A percentile compares a stretch with the other conserved stretches of the same genome.
Conservation (phyloP, 2,329 filamentous ascomycete genomes). For the Arthrobotrys musiformis region DNA sequence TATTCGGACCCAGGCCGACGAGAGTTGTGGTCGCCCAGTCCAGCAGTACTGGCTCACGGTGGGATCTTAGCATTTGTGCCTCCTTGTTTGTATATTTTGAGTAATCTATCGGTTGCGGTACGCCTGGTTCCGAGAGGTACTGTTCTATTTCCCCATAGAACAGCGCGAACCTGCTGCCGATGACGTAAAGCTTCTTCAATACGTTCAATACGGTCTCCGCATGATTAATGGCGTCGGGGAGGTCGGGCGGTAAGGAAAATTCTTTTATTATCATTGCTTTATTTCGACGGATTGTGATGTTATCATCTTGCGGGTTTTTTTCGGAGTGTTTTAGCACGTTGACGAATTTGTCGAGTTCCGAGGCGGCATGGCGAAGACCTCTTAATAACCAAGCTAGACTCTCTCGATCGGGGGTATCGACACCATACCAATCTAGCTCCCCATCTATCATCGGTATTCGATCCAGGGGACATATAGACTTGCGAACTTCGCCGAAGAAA, state of each 20-base stretch:
- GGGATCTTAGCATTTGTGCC: no score
- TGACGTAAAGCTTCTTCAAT: not conserved
- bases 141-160: not conserved
- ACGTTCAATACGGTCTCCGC: not conserved
- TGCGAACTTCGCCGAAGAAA: not conserved
- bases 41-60: not conserved
- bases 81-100: not conserved
- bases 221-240: no score
- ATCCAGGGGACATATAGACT: not conserved
- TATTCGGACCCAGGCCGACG: not conserved
- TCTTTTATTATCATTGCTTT: no score
- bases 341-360: no score
- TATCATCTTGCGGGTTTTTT: no score
- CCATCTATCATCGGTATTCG: not conserved
- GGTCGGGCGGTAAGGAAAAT: not conserved
- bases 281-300: no score
- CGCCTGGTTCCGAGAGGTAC: not conserved
- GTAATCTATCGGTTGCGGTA: not conserved
- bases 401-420: not conserved
- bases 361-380: no score
- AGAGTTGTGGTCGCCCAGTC: not conserved
- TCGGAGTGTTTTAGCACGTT: no score
- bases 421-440: no score
- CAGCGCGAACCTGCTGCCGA: not conserved
- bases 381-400: no score